Evolutionary conservation across 352 stramenopile species (phyloP).

Genomic region (Phytophthora melonis): DNA sequence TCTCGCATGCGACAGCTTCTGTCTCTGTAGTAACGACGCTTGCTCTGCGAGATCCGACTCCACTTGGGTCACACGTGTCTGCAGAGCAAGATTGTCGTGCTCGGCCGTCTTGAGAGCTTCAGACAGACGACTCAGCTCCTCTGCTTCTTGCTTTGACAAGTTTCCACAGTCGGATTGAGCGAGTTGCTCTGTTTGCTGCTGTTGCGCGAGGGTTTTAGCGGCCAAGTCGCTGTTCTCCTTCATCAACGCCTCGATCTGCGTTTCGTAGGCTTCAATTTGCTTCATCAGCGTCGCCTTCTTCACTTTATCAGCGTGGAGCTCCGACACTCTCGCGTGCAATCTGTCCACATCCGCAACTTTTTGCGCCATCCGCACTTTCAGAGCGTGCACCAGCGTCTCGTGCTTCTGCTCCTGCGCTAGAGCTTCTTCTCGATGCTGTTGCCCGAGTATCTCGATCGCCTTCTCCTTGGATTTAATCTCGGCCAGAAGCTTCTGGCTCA

Average conservation of each 20-base stretch:
- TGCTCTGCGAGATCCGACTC: conserved; percentile 31
- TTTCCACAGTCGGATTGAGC: conserved; percentile 5
- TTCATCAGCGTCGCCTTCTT: conserved; percentile 1
- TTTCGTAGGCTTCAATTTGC: not conserved
- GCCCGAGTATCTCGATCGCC: conserved; percentile 1
- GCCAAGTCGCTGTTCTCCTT: conserved; percentile 11
- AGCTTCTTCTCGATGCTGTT: conserved; percentile 13
- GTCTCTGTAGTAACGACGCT: conserved; percentile 27
- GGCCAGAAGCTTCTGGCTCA: conserved; percentile 15
- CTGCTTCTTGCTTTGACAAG: conserved; percentile 6
- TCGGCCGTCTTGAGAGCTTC: conserved; percentile 10
- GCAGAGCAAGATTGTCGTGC: conserved; percentile 18
- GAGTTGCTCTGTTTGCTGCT: conserved; percentile 3
- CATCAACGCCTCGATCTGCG: not conserved
- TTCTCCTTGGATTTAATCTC: conserved; percentile 9
- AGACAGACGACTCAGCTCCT: conserved; percentile 12
- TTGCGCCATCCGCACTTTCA: conserved; percentile 26
- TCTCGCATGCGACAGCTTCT: conserved; percentile 40
- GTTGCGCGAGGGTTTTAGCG: not conserved
- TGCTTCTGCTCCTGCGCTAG: conserved; percentile 13
- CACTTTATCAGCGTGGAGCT: conserved; percentile 7
- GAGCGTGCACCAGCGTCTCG: conserved; percentile 23
- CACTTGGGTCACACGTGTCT: conserved; percentile 10
- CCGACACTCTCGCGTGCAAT: conserved; percentile 3
- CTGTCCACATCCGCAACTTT: conserved; percentile 25